Evolutionary conservation across 2,329 filamentous ascomycete species (phyloP).

Genomic region (Xylaria sp.): DNA sequence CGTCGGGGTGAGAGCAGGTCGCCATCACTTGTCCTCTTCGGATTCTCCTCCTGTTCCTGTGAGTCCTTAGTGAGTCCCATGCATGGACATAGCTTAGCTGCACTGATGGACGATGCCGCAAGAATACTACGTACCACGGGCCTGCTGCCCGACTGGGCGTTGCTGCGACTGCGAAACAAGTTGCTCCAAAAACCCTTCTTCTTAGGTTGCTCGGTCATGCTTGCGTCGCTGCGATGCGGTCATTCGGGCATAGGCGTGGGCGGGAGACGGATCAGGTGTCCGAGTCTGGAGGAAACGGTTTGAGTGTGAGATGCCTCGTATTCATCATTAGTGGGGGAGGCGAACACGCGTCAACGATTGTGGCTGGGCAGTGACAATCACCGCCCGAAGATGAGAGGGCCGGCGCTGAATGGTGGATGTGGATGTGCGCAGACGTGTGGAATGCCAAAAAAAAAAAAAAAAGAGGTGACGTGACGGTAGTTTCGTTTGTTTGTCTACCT

Average conservation of each 20-base stretch:
- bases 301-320: constrained; percentile 29
- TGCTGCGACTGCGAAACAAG: constrained; percentile 56
- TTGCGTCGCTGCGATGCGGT: constrained; percentile 21
- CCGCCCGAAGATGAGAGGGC: constrained; percentile 10
- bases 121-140: constrained; percentile 44
- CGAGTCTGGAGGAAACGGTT: constrained; percentile 21
- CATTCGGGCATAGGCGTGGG: constrained; percentile 17
- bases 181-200: constrained; percentile 55
- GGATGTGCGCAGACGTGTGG: background rate
- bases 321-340: constrained; percentile 33
- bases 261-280: constrained; percentile 22
- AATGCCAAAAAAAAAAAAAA: background rate
- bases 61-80: constrained; percentile 23
- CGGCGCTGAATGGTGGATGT: background rate
- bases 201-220: constrained; percentile 43
- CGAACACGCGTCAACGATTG: constrained; percentile 37
- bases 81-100: constrained; percentile 23
- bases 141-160: constrained; percentile 45
- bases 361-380: constrained; percentile 35
- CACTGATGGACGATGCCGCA: constrained; percentile 12
- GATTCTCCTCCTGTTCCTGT: constrained; percentile 41
- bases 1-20: constrained; percentile 40
- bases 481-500: constrained; percentile 2
- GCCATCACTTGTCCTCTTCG: constrained; percentile 43
- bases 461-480: background rate